Evolutionary conservation across 139 green algal genomes (phyloP).

Genomic region (Picochlorum sp.): DNA sequence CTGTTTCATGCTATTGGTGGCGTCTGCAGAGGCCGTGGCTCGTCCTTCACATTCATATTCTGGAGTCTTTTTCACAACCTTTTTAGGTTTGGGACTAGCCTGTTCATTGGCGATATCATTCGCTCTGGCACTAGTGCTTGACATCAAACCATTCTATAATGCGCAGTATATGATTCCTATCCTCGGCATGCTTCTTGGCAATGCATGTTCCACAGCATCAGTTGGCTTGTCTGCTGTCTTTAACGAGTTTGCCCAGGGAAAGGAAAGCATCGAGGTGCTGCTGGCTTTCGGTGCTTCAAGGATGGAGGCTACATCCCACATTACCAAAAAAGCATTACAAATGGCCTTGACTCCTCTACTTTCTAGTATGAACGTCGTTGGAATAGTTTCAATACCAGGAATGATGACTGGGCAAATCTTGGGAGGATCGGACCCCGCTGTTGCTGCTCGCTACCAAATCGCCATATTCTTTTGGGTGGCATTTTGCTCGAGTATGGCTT

Average conservation of each 20-base stretch:
- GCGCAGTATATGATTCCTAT: slow-evolving; percentile 51
- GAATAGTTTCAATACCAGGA: slow-evolving; percentile 56
- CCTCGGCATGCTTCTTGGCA: slow-evolving; percentile 75
- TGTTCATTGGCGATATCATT: slow-evolving; percentile 32
- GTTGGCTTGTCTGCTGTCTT: slow-evolving; percentile 56
- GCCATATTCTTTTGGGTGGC: slow-evolving; percentile 66
- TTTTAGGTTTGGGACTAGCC: slow-evolving; percentile 24
- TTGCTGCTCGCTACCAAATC: slow-evolving; percentile 66
- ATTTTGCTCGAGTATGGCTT: slow-evolving; percentile 3
- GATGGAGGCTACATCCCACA: slow-evolving; percentile 46
- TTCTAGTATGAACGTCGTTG: slow-evolving; percentile 66
- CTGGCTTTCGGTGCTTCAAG: slow-evolving; percentile 62
- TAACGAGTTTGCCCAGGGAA: slow-evolving; percentile 27
- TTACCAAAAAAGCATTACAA: slow-evolving; percentile 25
- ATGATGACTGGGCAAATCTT: slow-evolving; percentile 86
- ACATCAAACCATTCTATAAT: slow-evolving; percentile 45
- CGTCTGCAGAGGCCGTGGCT: slow-evolving; percentile 51
- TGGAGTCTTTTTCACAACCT: slow-evolving; percentile 24
- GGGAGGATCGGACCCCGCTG: slow-evolving; percentile 43
- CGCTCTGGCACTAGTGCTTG: slow-evolving; percentile 41
- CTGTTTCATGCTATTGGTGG: slow-evolving; percentile 58
- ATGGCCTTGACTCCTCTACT: slow-evolving; percentile 67
- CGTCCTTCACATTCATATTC: slow-evolving; percentile 26
- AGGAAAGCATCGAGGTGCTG: slow-evolving; percentile 53
- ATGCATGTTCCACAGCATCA: slow-evolving; percentile 58